Percentiles rank a stretch among this genome's conserved stretches.
Evolutionary conservation across 352 stramenopile genomes (phyloP).

Genomic region (Pythium aphanidermatum): DNA sequence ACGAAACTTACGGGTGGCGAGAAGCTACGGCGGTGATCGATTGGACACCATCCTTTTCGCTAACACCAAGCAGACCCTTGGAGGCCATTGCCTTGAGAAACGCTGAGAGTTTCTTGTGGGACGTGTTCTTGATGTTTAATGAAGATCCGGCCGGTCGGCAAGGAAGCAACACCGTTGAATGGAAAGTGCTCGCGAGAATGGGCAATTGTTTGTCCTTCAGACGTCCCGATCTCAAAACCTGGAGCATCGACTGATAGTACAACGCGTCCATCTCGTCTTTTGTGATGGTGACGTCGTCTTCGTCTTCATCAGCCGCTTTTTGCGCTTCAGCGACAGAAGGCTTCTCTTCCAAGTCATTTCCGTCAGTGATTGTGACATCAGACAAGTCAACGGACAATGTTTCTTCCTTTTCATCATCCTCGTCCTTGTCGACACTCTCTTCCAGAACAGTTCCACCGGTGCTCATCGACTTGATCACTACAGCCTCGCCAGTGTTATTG

Average conservation of each 20-base stretch:
- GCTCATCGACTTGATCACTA: constrained; percentile 13
- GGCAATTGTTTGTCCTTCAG: constrained; percentile 75
- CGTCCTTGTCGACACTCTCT: constrained; percentile 2
- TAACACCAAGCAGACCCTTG: constrained; percentile 43
- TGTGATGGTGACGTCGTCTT: constrained; percentile 19
- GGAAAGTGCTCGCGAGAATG: constrained; percentile 75
- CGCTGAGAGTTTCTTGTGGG: constrained; percentile 76
- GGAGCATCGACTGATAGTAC: constrained; percentile 55
- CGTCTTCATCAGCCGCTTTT: constrained; percentile 5
- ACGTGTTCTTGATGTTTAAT: constrained; percentile 72
- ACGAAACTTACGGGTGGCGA: constrained; percentile 58
- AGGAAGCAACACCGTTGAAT: constrained; percentile 58
- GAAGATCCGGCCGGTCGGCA: constrained; percentile 41
- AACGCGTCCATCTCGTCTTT: constrained; percentile 72
- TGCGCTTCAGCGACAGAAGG: background rate
- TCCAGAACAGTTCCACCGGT: constrained; percentile 4
- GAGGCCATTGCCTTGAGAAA: constrained; percentile 65
- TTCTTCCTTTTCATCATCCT: constrained; percentile 12
- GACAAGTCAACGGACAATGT: constrained; percentile 26
- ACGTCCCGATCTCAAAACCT: constrained; percentile 40
- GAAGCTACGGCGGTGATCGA: constrained; percentile 58
- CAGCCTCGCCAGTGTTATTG: background rate
- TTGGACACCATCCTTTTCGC: constrained; percentile 74
- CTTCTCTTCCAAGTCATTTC: constrained; percentile 34
- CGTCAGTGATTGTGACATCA: constrained; percentile 21